These are phyloP conservation scores for Monosporascus sp. DNA, from an alignment of 2,329 filamentous ascomycete species.

Conservation along the genomic window DNA sequence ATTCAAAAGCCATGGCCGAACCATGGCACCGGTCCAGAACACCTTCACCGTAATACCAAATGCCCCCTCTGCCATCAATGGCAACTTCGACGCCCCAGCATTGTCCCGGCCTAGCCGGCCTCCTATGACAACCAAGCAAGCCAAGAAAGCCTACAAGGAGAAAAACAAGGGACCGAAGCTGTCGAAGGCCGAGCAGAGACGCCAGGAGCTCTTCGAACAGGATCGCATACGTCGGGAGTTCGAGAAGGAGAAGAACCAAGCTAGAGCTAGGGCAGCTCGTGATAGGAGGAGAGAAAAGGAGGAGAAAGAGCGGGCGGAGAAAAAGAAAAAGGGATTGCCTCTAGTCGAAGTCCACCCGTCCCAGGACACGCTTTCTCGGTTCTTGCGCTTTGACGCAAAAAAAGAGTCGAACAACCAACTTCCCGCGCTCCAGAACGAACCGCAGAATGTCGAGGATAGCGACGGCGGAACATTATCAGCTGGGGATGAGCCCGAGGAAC, in stretches of 20 bases:
- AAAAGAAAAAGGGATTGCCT: constrained; percentile 47
- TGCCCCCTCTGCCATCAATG: constrained; percentile 19
- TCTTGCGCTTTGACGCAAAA: constrained; percentile 31
- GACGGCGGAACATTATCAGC: constrained; percentile 4
- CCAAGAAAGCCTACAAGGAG: constrained; percentile 40
- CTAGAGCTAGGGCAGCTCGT: constrained; percentile 43
- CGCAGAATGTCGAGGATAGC: background rate
- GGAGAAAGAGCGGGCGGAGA: constrained; percentile 41
- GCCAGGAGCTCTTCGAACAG: constrained; percentile 41
- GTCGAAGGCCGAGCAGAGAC: constrained; percentile 38
- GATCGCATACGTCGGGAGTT: constrained; percentile 49
- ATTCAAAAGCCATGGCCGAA: background rate
- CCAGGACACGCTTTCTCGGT: constrained; percentile 52
- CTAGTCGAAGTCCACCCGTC: constrained; percentile 50
- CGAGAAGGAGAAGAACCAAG: constrained; percentile 43
- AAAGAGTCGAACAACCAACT: constrained; percentile 4
- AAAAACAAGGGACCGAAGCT: constrained; percentile 35
- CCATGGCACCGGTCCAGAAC: constrained; percentile 32
- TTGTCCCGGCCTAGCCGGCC: constrained; percentile 19
- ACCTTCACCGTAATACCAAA: constrained; percentile 32
- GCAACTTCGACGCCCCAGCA: constrained; percentile 5
- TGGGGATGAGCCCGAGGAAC: constrained; percentile 6
- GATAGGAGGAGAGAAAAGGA: constrained; percentile 55
- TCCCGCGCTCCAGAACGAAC: background rate
- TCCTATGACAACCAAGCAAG: constrained; percentile 46